Evolutionary conservation across 805 yeast species (phyloP).

Genomic region (Saccharomyces kudriavzevii): DNA sequence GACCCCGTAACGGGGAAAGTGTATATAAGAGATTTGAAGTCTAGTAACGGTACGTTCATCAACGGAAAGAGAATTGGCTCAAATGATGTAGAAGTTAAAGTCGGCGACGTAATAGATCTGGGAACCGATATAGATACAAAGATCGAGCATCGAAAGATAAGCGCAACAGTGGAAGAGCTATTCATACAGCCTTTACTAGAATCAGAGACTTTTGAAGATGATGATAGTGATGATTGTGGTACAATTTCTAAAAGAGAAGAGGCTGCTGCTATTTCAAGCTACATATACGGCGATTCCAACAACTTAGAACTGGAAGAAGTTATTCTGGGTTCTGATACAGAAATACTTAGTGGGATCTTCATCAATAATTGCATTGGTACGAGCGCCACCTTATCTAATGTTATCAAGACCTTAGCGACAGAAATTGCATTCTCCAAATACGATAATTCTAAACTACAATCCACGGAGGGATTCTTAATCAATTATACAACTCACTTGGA

Average conservation of each 20-base stretch:
- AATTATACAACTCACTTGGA: slow-evolving; percentile 32
- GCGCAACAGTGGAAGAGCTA: slow-evolving; percentile 70
- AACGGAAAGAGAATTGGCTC: slow-evolving; percentile 57
- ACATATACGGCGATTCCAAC: slow-evolving; percentile 47
- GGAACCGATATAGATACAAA: slow-evolving; percentile 73
- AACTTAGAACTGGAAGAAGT: slow-evolving; percentile 37
- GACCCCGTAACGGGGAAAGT: slow-evolving; percentile 53
- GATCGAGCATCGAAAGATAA: slow-evolving; percentile 66
- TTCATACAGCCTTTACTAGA: slow-evolving; percentile 35
- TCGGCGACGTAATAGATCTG: slow-evolving; percentile 69
- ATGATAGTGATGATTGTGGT: neutral
- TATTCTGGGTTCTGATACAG: slow-evolving; percentile 36
- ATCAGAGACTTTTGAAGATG: slow-evolving; percentile 3
- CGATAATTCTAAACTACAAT: slow-evolving; percentile 44
- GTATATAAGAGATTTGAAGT: slow-evolving; percentile 71
- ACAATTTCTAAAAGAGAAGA: neutral
- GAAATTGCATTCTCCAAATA: slow-evolving; percentile 47
- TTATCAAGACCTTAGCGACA: slow-evolving; percentile 42
- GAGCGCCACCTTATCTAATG: slow-evolving; percentile 43
- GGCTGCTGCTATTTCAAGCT: slow-evolving; percentile 1
- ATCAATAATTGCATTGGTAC: slow-evolving; percentile 48
- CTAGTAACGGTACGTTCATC: slow-evolving; percentile 86
- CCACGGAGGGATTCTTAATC: slow-evolving; percentile 45
- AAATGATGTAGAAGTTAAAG: slow-evolving; percentile 47
- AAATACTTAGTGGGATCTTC: slow-evolving; percentile 42